These are phyloP conservation scores for Rhizoclosmatium globosum DNA, from an alignment of 192 early-diverging fungal species.

Conservation along the genomic window DNA sequence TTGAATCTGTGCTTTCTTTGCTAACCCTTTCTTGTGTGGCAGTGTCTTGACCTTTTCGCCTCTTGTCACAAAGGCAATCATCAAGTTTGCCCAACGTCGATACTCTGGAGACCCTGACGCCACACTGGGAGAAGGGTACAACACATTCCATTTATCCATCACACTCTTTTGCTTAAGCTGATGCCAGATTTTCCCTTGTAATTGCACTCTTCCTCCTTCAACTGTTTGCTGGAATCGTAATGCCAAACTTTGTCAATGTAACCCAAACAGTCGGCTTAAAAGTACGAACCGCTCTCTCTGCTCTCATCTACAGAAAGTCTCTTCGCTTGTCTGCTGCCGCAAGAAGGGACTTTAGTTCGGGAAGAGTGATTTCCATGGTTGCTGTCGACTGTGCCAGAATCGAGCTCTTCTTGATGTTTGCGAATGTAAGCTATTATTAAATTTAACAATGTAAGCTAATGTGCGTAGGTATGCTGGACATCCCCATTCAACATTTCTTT, in stretches of 20 bases:
- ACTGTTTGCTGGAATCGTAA: conserved; percentile 35
- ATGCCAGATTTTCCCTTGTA: neutral
- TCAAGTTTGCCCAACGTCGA: neutral
- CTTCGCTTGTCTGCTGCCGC: conserved; percentile 58
- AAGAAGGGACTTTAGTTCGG: conserved; percentile 62
- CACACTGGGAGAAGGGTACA: neutral
- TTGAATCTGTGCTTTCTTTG: too few species aligned
- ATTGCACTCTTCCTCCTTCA: neutral
- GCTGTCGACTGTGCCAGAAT: neutral
- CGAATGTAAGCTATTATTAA: neutral
- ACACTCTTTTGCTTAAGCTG: conserved; percentile 38
- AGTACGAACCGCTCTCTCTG: conserved; percentile 4
- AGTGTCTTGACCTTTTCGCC: neutral
- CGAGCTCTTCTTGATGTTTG: conserved; percentile 10
- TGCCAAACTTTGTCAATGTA: conserved; percentile 42
- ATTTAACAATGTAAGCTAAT: neutral
- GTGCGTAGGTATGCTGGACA: conserved; percentile 47
- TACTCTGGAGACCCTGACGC: neutral
- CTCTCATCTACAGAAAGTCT: conserved; percentile 67
- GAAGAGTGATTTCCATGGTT: conserved; percentile 67
- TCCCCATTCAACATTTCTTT: conserved; percentile 72
- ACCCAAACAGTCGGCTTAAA: neutral
- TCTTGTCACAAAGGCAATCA: neutral
- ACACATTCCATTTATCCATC: neutral
- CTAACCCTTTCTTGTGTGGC: neutral